Conservation (phyloP, 1,284 basidiomycete genomes). For the Pyrrhoderma noxium region DNA sequence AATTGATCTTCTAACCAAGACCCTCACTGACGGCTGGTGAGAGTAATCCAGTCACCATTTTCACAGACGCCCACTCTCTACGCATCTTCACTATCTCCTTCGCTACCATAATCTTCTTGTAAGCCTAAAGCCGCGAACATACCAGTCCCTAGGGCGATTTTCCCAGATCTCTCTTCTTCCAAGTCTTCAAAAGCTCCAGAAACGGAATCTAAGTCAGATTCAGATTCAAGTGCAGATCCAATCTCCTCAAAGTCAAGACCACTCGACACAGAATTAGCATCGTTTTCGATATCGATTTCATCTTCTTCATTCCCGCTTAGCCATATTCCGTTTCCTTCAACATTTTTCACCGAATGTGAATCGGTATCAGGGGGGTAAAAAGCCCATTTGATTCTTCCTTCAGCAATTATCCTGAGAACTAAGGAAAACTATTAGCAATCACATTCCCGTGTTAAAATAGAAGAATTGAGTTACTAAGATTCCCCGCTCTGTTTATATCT, state of each 20-base stretch:
- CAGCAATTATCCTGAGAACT: conserved; percentile 77
- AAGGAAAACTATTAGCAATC: not conserved
- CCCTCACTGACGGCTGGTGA: too few species aligned
- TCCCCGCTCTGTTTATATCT: conserved; percentile 83
- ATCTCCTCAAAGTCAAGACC: conserved; percentile 10
- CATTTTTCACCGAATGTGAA: conserved; percentile 20
- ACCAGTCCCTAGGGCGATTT: not conserved
- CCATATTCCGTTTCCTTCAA: conserved; percentile 48
- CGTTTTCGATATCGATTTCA: conserved; percentile 25
- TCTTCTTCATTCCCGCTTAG: conserved; percentile 32
- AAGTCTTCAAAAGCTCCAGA: not conserved
- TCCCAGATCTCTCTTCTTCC: not conserved
- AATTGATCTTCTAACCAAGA: too few species aligned
- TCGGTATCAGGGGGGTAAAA: conserved; percentile 68
- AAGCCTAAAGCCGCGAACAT: conserved; percentile 11
- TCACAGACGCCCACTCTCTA: too few species aligned
- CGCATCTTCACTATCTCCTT: not conserved
- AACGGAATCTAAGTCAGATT: not conserved
- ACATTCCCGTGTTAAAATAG: not conserved
- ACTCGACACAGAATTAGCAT: conserved; percentile 15
- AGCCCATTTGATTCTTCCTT: conserved; percentile 75
- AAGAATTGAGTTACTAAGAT: conserved; percentile 57
- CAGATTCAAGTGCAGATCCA: not conserved
- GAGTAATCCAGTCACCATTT: too few species aligned
- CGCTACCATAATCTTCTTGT: conserved; percentile 3